These are phyloP conservation scores for Yamadazyma diddensiae DNA, from an alignment of 1,139 yeast species.

Conservation along the genomic window DNA sequence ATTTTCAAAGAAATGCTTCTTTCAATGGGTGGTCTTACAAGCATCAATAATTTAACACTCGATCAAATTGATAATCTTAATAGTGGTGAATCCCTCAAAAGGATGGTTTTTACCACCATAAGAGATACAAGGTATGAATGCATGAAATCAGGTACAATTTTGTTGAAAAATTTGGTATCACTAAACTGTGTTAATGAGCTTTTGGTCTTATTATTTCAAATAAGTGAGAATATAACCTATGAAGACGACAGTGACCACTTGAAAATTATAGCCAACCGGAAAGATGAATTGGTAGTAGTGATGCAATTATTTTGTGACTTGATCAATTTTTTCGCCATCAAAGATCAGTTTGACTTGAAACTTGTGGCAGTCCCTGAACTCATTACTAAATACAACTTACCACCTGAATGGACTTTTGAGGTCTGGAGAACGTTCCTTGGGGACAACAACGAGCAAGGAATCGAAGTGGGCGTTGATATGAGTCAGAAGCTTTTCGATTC, in stretches of 20 bases:
- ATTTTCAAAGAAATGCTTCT: slow-evolving; percentile 67
- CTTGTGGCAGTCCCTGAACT: slow-evolving; percentile 44
- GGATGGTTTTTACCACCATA: slow-evolving; percentile 58
- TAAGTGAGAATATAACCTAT: slow-evolving; percentile 42
- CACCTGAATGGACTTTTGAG: slow-evolving; percentile 71
- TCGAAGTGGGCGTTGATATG: no score
- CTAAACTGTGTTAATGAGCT: slow-evolving; percentile 57
- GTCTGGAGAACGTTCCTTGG: slow-evolving; percentile 57
- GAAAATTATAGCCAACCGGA: slow-evolving; percentile 67
- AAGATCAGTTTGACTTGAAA: slow-evolving; percentile 28
- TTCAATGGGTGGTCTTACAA: slow-evolving; percentile 82
- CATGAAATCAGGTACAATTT: slow-evolving; percentile 47
- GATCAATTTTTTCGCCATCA: slow-evolving; percentile 48
- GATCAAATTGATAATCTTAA: slow-evolving; percentile 67
- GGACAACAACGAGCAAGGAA: slow-evolving; percentile 1
- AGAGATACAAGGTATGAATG: slow-evolving; percentile 55
- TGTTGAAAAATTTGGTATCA: slow-evolving; percentile 48
- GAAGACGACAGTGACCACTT: slow-evolving; percentile 50
- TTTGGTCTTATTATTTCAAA: slow-evolving; percentile 59
- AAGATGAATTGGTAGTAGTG: slow-evolving; percentile 69
- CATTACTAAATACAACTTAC: slow-evolving; percentile 47
- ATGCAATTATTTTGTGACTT: slow-evolving; percentile 64
- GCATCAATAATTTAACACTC: slow-evolving; percentile 60
- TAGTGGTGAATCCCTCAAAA: slow-evolving; percentile 59
- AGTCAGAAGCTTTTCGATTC: neutral